phyloP scores from a whole-genome alignment of 306 rosid genomes.

The Corylus heterophylla region DNA sequence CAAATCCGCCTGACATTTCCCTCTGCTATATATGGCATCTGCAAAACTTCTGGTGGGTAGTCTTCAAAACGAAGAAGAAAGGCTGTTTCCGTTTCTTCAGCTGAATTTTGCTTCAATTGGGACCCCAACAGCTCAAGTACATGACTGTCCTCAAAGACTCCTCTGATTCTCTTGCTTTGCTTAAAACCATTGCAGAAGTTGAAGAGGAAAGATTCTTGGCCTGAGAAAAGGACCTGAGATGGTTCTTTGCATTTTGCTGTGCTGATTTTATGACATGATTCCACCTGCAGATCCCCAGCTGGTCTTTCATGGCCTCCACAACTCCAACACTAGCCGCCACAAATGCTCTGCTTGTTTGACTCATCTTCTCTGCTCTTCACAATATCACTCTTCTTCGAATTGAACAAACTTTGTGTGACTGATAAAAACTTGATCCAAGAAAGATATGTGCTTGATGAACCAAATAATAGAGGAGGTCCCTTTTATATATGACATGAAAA shows the following conservation, averaged over 20 bases:
- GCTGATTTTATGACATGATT: background rate
- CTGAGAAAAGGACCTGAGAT: background rate
- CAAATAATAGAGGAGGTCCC: too few relatives aligned
- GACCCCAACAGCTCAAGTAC: too few relatives aligned
- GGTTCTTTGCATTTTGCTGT: background rate
- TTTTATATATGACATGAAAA: background rate
- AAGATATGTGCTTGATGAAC: background rate
- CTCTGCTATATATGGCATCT: too few relatives aligned
- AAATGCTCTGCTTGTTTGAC: conserved; percentile 11
- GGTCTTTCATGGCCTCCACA: conserved; percentile 31
- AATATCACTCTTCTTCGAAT: background rate
- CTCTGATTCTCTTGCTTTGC: too few relatives aligned
- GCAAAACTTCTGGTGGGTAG: too few relatives aligned
- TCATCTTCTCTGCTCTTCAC: conserved; percentile 19
- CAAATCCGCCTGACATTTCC: too few relatives aligned
- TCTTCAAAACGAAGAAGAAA: too few relatives aligned
- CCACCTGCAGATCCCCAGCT: conserved; percentile 5
- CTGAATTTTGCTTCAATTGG: background rate
- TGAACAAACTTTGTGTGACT: background rate
- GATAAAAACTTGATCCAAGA: background rate
- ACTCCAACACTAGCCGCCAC: conserved; percentile 44
- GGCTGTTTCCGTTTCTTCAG: too few relatives aligned
- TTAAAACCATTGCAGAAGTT: too few relatives aligned
- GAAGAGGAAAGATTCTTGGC: background rate
- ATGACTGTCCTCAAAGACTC: too few relatives aligned